These are phyloP conservation scores for Tulasnella sp. DNA, from an alignment of 768 basidiomycete species.

Conservation along the genomic window DNA sequence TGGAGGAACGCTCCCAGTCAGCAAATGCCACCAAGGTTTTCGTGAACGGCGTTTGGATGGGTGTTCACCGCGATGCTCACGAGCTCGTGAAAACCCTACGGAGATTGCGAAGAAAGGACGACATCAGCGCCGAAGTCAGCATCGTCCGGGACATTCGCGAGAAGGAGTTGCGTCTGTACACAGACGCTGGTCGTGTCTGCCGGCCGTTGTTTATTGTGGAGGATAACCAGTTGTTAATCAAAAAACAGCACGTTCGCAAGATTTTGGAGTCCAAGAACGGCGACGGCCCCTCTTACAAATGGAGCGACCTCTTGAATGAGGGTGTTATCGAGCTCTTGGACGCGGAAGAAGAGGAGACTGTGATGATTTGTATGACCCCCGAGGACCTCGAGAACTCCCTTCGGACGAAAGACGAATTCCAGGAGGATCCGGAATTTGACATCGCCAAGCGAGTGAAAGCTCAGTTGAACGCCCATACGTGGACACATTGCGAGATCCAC, in stretches of 20 bases:
- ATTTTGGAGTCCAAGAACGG: constrained; percentile 48
- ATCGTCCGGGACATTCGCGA: constrained; percentile 98
- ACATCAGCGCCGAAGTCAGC: constrained; percentile 93
- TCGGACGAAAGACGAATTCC: constrained; percentile 54
- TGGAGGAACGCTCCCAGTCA: constrained; percentile 89
- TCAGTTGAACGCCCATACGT: constrained; percentile 78
- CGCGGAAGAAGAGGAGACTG: constrained; percentile 98
- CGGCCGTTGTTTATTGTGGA: constrained; percentile 97
- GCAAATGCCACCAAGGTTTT: constrained; percentile 93
- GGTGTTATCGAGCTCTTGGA: constrained; percentile 93
- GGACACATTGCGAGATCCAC: constrained; percentile 99
- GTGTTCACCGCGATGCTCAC: constrained; percentile 91
- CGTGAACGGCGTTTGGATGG: constrained; percentile 99
- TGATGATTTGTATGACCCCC: constrained; percentile 99
- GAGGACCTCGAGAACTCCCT: constrained; percentile 89
- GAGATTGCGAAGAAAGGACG: constrained; percentile 86
- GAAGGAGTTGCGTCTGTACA: constrained; percentile 87
- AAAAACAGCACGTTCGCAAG: constrained; percentile 80
- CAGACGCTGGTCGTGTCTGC: constrained; percentile 94
- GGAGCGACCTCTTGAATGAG: constrained; percentile 77
- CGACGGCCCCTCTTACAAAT: constrained; percentile 50
- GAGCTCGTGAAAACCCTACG: constrained; percentile 91
- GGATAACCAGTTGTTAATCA: constrained; percentile 75
- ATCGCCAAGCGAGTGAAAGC: constrained; percentile 86
- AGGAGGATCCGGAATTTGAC: constrained; percentile 71